Percentiles rank a stretch among this genome's conserved stretches.
These are phyloP conservation scores for Aspergillus fumigatiaffinis DNA, from an alignment of 2,329 filamentous ascomycete species.

Conservation along the genomic window DNA sequence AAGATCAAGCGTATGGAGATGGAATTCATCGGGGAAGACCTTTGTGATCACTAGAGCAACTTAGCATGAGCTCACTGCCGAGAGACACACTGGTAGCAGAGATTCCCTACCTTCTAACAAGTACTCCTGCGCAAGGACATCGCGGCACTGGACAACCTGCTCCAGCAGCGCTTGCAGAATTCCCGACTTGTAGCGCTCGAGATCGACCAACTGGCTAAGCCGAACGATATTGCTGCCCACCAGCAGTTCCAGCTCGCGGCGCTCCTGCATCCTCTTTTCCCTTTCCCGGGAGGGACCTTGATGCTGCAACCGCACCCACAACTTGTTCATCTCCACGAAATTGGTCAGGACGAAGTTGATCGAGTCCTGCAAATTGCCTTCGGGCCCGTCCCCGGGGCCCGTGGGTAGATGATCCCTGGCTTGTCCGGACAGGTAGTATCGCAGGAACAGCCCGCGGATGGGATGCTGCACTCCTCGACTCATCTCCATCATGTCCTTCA, in stretches of 20 bases:
- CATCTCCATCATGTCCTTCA: conserved; percentile 99
- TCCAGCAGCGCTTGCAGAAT: conserved; percentile 88
- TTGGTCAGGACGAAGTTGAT: conserved; percentile 98
- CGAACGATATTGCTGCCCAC: conserved; percentile 96
- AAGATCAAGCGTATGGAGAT: conserved; percentile 92
- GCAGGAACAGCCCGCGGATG: conserved; percentile 87
- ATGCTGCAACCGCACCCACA: conserved; percentile 96
- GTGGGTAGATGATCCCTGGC: conserved; percentile 83
- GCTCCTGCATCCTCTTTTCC: conserved; percentile 87
- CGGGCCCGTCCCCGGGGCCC: conserved; percentile 80
- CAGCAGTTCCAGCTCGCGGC: conserved; percentile 89
- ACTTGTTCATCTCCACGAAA: conserved; percentile 99
- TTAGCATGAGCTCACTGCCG: conserved; percentile 7
- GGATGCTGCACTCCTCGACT: conserved; percentile 96
- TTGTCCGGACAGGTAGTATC: conserved; percentile 95
- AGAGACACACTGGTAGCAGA: not conserved
- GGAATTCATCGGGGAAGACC: conserved; percentile 97
- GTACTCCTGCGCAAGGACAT: conserved; percentile 96
- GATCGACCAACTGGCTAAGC: conserved; percentile 88
- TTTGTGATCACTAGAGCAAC: conserved; percentile 77
- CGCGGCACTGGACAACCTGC: conserved; percentile 95
- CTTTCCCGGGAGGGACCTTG: conserved; percentile 94
- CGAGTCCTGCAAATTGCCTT: conserved; percentile 93
- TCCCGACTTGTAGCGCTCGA: conserved; percentile 87
- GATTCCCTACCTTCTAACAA: conserved; percentile 66